These are phyloP conservation scores for Juncus effusus DNA, from an alignment of 176 grass and related monocot species.

Conservation along the genomic window DNA sequence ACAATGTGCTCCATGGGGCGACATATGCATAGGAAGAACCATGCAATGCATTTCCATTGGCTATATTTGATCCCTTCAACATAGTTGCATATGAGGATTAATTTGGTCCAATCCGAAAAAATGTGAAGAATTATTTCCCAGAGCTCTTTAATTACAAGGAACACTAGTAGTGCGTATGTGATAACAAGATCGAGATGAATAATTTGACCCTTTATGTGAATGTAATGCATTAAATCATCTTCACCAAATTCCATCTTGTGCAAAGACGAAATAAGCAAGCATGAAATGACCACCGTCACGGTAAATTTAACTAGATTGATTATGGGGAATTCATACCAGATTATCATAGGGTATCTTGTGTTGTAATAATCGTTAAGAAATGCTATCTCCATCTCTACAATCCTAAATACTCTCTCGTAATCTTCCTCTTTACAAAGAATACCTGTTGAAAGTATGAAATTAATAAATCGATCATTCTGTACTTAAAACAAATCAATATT, in stretches of 20 bases:
- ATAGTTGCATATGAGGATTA: conserved; percentile 7
- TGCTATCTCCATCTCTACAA: conserved; percentile 10
- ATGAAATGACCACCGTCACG: background rate
- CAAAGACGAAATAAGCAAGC: background rate
- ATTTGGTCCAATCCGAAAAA: conserved; percentile 33
- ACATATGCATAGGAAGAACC: background rate
- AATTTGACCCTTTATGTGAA: background rate
- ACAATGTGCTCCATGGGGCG: background rate
- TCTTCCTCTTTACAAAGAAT: background rate
- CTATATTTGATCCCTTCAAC: too few species aligned
- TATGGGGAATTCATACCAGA: background rate
- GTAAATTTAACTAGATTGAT: background rate
- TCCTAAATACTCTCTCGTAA: background rate
- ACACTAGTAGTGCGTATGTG: background rate
- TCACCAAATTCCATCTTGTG: background rate
- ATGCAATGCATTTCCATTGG: too few species aligned
- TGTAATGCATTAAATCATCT: background rate
- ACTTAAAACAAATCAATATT: too few species aligned
- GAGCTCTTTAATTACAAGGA: conserved; percentile 14
- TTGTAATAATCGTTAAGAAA: conserved; percentile 27
- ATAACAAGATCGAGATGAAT: conserved; percentile 4
- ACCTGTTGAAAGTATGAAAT: too few species aligned
- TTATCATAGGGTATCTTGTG: conserved; percentile 2
- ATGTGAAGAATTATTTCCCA: conserved; percentile 11
- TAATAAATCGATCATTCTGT: too few species aligned